Evolutionary conservation across 169 alveolate genomes (phyloP).

Genomic region (Plasmodium vivax): DNA sequence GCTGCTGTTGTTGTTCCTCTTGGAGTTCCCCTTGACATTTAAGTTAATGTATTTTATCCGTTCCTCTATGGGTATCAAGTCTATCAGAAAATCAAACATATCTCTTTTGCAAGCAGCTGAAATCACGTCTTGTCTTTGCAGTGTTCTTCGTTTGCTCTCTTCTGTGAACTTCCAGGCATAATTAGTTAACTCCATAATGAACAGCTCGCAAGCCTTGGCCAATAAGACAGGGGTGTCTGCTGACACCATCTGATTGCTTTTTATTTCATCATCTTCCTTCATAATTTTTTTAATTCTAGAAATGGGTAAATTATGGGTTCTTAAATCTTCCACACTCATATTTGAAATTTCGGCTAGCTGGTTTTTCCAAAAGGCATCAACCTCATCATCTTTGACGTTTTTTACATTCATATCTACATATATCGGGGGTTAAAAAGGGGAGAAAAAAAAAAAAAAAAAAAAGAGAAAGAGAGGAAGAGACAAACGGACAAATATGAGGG

Average conservation of each 20-base stretch:
- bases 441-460: neutral
- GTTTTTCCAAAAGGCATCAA: conserved; percentile 58
- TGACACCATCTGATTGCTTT: conserved; percentile 91
- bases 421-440: neutral
- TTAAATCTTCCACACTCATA: conserved; percentile 59
- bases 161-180: conserved; percentile 94
- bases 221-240: conserved; percentile 96
- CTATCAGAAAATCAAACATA: conserved; percentile 93
- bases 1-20: neutral
- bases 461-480: conserved; percentile 1
- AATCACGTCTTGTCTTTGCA: conserved; percentile 88
- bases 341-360: conserved; percentile 33
- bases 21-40: conserved; percentile 2
- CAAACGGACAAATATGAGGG: neutral
- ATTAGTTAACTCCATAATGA: conserved; percentile 94
- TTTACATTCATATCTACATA: conserved; percentile 55
- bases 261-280: conserved; percentile 96
- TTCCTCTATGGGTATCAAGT: conserved; percentile 74
- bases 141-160: conserved; percentile 92
- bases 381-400: conserved; percentile 18
- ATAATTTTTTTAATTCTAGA: conserved; percentile 96
- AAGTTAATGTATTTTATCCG: conserved; percentile 37
- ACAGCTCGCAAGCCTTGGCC: conserved; percentile 97
- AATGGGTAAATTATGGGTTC: conserved; percentile 88
- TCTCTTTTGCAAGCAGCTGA: conserved; percentile 91